These are phyloP conservation scores for Globisporangium orthogonon DNA, from an alignment of 352 stramenopile species.

Conservation along the genomic window DNA sequence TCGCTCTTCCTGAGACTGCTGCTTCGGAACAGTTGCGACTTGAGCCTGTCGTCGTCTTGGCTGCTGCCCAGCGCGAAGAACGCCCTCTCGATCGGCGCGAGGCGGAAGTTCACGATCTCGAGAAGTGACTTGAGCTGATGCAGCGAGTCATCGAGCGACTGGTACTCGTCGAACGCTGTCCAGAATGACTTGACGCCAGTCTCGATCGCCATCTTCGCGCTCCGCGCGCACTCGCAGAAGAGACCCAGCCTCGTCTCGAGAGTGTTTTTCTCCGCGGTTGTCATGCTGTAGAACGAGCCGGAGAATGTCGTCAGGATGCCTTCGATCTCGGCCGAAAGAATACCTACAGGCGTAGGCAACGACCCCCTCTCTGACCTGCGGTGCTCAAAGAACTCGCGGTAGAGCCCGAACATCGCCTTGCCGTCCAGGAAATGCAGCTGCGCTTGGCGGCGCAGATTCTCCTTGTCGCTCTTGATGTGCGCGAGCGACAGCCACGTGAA, in stretches of 20 bases:
- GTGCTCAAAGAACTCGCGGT: slow-evolving; percentile 47
- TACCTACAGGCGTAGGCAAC: slow-evolving; percentile 14
- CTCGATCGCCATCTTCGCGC: slow-evolving; percentile 40
- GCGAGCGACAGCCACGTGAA: slow-evolving; percentile 72
- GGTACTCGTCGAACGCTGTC: slow-evolving; percentile 64
- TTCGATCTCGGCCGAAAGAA: slow-evolving; percentile 34
- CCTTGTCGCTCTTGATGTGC: slow-evolving; percentile 70
- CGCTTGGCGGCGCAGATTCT: slow-evolving; percentile 56
- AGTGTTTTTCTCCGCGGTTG: slow-evolving; percentile 44
- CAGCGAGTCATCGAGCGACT: slow-evolving; percentile 56
- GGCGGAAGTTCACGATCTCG: slow-evolving; percentile 54
- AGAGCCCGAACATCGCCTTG: slow-evolving; percentile 47
- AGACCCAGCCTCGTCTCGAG: slow-evolving; percentile 44
- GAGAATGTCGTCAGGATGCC: slow-evolving; percentile 49
- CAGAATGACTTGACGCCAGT: slow-evolving; percentile 51
- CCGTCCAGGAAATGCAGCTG: slow-evolving; percentile 67
- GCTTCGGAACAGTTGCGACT: slow-evolving; percentile 11
- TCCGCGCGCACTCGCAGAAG: slow-evolving; percentile 39
- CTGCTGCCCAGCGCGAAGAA: slow-evolving; percentile 73
- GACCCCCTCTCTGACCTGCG: slow-evolving; percentile 10
- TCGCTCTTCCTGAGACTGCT: slow-evolving; percentile 6
- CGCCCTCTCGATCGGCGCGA: slow-evolving; percentile 55
- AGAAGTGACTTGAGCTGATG: slow-evolving; percentile 77
- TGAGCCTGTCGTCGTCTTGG: slow-evolving; percentile 58
- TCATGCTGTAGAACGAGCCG: slow-evolving; percentile 61